phyloP scores from a whole-genome alignment of 352 stramenopile species.

The Phytopythium oedochilum region DNA sequence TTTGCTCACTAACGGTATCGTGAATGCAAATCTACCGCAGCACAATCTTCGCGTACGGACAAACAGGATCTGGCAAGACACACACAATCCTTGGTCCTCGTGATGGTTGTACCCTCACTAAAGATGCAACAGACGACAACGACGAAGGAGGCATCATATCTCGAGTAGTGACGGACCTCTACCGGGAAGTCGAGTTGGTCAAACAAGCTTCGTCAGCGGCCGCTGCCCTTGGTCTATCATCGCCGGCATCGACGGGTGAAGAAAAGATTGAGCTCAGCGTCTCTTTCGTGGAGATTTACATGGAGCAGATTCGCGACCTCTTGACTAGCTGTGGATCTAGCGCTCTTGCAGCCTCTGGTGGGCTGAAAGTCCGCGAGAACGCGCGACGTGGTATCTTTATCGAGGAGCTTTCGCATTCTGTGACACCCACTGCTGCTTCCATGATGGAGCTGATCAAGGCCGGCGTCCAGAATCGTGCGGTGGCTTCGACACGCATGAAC shows the following conservation, averaged over 20 bases:
- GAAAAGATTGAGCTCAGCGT: constrained; percentile 45
- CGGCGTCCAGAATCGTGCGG: constrained; percentile 55
- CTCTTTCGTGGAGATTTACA: constrained; percentile 88
- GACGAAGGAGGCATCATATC: constrained; percentile 66
- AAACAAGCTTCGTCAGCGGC: constrained; percentile 5
- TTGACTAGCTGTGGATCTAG: constrained; percentile 18
- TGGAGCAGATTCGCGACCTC: constrained; percentile 83
- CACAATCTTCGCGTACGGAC: constrained; percentile 94
- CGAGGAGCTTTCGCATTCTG: constrained; percentile 60
- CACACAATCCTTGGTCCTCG: constrained; percentile 73
- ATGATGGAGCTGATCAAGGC: constrained; percentile 67
- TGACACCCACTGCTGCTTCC: constrained; percentile 22
- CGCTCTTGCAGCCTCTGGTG: constrained; percentile 13
- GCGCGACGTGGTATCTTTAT: constrained; percentile 64
- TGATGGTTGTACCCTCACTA: constrained; percentile 21
- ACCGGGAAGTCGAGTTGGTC: constrained; percentile 21
- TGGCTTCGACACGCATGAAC: constrained; percentile 89
- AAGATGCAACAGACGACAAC: constrained; percentile 17
- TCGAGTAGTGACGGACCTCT: constrained; percentile 51
- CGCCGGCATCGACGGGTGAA: not conserved
- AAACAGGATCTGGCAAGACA: too few species aligned
- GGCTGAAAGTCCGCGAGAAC: constrained; percentile 76
- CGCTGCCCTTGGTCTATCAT: not conserved
- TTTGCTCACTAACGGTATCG: not conserved
- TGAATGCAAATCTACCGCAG: constrained; percentile 45